Base-by-base conservation (phyloP, 345 rosid species). In the Dipteronia sinensis region DNA sequence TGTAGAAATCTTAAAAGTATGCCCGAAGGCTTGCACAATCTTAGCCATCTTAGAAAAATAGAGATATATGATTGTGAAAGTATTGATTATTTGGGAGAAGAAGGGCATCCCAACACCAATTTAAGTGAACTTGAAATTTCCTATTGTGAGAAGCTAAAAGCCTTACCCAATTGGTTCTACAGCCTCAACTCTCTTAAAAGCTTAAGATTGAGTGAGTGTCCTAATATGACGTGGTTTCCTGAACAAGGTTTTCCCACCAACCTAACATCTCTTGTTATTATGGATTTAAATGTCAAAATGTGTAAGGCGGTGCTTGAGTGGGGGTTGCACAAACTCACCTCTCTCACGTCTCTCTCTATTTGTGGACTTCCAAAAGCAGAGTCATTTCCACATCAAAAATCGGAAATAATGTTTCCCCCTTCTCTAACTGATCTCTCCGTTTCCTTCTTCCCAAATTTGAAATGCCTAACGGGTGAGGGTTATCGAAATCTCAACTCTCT, bases 401-500 rank as follows among this genome's bases (percentile, higher is more conserved):
- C 1, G 27, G 27, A 27, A 27, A 27, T 27, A 1, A 27, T 1
- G 27, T 27, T 27, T 27, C 27, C 27, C 27, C 27, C 27, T 27
- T 27, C 1, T 27, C 27, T 27, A 27, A 27, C 27, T 27, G 1
- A 27, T 27, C 71, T 71, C 1, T 1, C 5, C 62, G 67, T 78
- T 42, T 8, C 8, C 2, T 31, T 25, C 2, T 72, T 82, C 51
- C 80, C 82, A 6, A 51, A 75, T 13, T 73, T 82, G 22, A 44
- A 42, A 42, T 42, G 46, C 46, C 46, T 42, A 42, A 42, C 66
- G 4, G 65, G 49, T 2, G 38, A 47, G 69, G 85, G 75, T 16
- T 71, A 75, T 61, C 72, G 59, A 44, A 76, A 82, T 53, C 77
- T 78, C 1, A 49, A 23, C 3, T 59, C 38, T 3, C 82, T 82